These are phyloP conservation scores for Penicillium bialowiezense DNA, from an alignment of 495 filamentous ascomycete species.

Conservation along the genomic window DNA sequence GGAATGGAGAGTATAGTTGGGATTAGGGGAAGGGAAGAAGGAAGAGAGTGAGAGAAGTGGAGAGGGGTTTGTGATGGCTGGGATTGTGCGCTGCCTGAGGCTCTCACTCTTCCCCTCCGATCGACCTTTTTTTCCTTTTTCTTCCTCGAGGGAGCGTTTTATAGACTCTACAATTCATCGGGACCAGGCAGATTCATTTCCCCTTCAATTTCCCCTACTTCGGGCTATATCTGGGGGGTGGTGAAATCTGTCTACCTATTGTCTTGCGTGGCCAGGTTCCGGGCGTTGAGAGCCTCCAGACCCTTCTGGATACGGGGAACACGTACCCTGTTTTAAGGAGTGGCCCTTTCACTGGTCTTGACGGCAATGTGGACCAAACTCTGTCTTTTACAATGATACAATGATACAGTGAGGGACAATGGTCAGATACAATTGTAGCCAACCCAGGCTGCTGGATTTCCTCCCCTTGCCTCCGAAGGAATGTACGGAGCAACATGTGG, in stretches of 20 bases:
- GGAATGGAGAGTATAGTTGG: constrained; percentile 28
- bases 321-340: neutral
- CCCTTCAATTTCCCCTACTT: neutral
- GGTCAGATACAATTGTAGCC: neutral
- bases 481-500: constrained; percentile 1
- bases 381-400: constrained; percentile 1
- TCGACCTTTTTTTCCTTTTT: constrained; percentile 2
- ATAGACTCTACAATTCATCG: neutral
- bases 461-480: neutral
- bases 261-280: constrained; percentile 5
- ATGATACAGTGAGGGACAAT: neutral
- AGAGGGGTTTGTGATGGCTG: constrained; percentile 35
- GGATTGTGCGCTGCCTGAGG: constrained; percentile 25
- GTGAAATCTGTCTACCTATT: constrained; percentile 4
- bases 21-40: constrained; percentile 33
- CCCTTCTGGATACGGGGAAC: constrained; percentile 7
- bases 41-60: constrained; percentile 30
- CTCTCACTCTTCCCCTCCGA: constrained; percentile 15
- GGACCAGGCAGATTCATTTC: constrained; percentile 16
- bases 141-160: neutral
- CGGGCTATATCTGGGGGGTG: neutral
- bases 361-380: too few relatives aligned
- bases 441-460: neutral
- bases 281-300: constrained; percentile 10
- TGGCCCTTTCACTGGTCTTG: too few relatives aligned